Evolutionary conservation across 1,284 basidiomycete genomes (phyloP).

Genomic region (Naganishia albida): DNA sequence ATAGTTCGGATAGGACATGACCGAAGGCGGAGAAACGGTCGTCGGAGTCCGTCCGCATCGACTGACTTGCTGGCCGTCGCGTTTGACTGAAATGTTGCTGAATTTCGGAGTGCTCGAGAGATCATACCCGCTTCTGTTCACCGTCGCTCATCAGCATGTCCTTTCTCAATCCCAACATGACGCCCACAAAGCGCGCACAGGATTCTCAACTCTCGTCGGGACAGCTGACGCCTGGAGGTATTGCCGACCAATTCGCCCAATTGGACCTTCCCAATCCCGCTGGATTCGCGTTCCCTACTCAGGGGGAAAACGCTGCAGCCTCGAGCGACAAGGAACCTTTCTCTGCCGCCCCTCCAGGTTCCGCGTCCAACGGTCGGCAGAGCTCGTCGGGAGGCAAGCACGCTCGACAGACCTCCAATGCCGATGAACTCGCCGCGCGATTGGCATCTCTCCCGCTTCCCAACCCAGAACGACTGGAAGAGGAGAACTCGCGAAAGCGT

Average conservation of each 20-base stretch:
- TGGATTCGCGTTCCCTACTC: slow-evolving; percentile 42
- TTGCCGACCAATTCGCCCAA: slow-evolving; percentile 51
- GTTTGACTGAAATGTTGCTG: background rate
- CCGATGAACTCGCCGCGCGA: slow-evolving; percentile 40
- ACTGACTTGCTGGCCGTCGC: background rate
- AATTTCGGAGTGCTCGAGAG: background rate
- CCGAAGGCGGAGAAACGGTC: background rate
- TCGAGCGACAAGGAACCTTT: slow-evolving; percentile 29
- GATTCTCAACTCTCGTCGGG: slow-evolving; percentile 19
- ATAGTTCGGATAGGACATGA: background rate
- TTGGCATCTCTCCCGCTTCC: slow-evolving; percentile 45
- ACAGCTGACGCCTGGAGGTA: slow-evolving; percentile 44
- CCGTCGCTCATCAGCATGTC: slow-evolving; percentile 11
- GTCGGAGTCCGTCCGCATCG: background rate
- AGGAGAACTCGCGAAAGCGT: slow-evolving; percentile 42
- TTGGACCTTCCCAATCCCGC: slow-evolving; percentile 51
- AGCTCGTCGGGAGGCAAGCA: background rate
- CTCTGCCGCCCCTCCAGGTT: slow-evolving; percentile 26
- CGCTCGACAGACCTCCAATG: slow-evolving; percentile 17
- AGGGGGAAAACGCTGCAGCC: slow-evolving; percentile 13
- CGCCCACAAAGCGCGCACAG: slow-evolving; percentile 8
- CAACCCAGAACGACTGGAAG: slow-evolving; percentile 51
- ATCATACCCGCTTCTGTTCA: background rate
- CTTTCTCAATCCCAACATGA: slow-evolving; percentile 12
- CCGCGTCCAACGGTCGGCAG: slow-evolving; percentile 34